Evolutionary conservation across 345 rosid genomes (phyloP).

Genomic region (Eucalyptus erythrocorys): DNA sequence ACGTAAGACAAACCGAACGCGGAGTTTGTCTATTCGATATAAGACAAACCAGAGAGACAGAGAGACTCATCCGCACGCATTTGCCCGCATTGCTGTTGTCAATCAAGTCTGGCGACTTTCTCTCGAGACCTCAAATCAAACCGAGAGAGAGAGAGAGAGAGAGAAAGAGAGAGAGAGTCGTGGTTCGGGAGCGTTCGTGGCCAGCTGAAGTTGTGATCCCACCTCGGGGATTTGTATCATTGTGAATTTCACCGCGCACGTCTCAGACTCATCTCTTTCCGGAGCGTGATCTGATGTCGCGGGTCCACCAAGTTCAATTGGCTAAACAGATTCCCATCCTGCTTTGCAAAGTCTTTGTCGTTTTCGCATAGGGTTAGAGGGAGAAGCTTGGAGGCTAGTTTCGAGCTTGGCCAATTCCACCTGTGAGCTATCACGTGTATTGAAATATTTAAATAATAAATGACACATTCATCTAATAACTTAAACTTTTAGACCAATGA

Average conservation of each 20-base stretch:
- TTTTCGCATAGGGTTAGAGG: not conserved
- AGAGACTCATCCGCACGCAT: not conserved
- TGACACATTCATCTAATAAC: no score
- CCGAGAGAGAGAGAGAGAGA: not conserved
- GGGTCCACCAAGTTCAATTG: not conserved
- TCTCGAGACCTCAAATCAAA: not conserved
- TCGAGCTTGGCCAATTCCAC: not conserved
- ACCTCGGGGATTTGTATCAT: not conserved
- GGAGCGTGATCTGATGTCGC: not conserved
- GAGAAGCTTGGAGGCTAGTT: not conserved
- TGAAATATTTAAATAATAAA: no score
- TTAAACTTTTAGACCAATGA: no score
- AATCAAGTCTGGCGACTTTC: not conserved
- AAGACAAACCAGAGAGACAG: not conserved
- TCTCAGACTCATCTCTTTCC: not conserved
- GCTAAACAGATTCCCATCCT: not conserved
- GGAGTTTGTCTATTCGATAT: not conserved
- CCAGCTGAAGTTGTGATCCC: slow-evolving; percentile 8
- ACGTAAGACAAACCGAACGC: not conserved
- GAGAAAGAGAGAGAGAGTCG: not conserved
- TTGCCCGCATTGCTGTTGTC: not conserved
- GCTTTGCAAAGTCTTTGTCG: not conserved
- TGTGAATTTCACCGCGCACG: not conserved
- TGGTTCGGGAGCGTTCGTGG: not conserved
- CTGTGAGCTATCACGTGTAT: not conserved